phyloP scores from a whole-genome alignment of 202 grass and related monocot species.

The Zizania palustris region DNA sequence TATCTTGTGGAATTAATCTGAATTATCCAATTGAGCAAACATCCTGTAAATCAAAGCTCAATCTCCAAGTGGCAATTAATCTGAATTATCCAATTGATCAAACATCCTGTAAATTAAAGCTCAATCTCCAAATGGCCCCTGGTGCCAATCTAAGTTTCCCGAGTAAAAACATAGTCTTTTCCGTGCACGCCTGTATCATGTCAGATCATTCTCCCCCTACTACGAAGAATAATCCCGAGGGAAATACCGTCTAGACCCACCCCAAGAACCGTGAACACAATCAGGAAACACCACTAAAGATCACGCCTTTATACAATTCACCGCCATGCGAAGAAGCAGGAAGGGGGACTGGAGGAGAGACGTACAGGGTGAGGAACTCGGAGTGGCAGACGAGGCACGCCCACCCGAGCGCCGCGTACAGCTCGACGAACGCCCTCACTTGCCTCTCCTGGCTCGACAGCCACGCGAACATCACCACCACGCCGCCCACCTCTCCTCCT shows the following conservation, averaged over 20 bases:
- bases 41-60: background rate
- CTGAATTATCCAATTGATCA: background rate
- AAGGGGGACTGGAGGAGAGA: background rate
- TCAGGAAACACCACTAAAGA: background rate
- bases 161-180: background rate
- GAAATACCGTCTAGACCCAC: background rate
- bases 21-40: background rate
- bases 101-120: background rate
- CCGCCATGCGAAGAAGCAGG: background rate
- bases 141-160: background rate
- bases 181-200: background rate
- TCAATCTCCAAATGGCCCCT: background rate
- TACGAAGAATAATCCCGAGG: background rate
- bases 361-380: conserved; percentile 71
- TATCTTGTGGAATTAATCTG: background rate
- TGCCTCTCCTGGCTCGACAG: conserved; percentile 79
- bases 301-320: background rate
- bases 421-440: conserved; percentile 58
- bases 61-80: background rate
- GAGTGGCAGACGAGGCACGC: conserved; percentile 81
- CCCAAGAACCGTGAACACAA: background rate
- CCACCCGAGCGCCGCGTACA: conserved; percentile 73
- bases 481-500: conserved; percentile 36
- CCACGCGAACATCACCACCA: conserved; percentile 91
- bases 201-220: background rate